phyloP scores from a whole-genome alignment of 2,329 filamentous ascomycete genomes.

The Coniella lustricola region DNA sequence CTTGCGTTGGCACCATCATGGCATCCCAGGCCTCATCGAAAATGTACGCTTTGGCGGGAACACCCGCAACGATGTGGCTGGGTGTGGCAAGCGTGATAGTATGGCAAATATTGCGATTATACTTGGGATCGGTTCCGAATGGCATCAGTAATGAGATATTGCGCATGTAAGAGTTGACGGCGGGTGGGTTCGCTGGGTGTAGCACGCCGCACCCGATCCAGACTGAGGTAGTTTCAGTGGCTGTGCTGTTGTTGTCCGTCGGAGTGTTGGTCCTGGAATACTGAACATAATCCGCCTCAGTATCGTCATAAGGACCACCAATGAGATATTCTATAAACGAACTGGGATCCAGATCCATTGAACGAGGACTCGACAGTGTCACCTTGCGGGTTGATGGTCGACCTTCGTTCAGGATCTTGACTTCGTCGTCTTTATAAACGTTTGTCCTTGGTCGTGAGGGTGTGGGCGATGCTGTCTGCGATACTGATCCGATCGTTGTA shows the following conservation, averaged over 20 bases:
- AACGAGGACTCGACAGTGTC: too few relatives aligned
- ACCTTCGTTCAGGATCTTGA: too few relatives aligned
- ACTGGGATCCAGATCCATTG: background rate
- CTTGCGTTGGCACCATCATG: slow-evolving; percentile 32
- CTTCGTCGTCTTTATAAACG: too few relatives aligned
- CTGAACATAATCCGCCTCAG: background rate
- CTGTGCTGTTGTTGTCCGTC: slow-evolving; percentile 17
- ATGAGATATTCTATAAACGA: background rate
- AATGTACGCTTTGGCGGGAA: slow-evolving; percentile 36
- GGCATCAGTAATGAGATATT: slow-evolving; percentile 21
- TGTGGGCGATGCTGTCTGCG: slow-evolving; percentile 9
- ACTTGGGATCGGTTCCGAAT: slow-evolving; percentile 30
- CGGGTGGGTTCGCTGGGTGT: slow-evolving; percentile 23
- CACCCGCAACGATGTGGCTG: slow-evolving; percentile 42
- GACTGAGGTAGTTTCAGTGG: slow-evolving; percentile 24
- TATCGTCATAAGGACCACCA: background rate
- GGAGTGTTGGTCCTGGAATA: slow-evolving; percentile 23
- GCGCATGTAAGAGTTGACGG: slow-evolving; percentile 42
- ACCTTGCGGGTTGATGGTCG: too few relatives aligned
- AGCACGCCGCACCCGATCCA: slow-evolving; percentile 39
- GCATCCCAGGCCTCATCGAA: slow-evolving; percentile 47
- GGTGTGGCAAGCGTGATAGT: slow-evolving; percentile 39
- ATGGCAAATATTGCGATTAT: slow-evolving; percentile 15
- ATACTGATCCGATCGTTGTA: slow-evolving; percentile 12
- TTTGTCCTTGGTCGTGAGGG: too few relatives aligned